Percentiles rank a stretch among this genome's conserved stretches.
Conservation (phyloP, 2,329 filamentous ascomycete genomes). For the Aspergillus oerlinghausenensis region DNA sequence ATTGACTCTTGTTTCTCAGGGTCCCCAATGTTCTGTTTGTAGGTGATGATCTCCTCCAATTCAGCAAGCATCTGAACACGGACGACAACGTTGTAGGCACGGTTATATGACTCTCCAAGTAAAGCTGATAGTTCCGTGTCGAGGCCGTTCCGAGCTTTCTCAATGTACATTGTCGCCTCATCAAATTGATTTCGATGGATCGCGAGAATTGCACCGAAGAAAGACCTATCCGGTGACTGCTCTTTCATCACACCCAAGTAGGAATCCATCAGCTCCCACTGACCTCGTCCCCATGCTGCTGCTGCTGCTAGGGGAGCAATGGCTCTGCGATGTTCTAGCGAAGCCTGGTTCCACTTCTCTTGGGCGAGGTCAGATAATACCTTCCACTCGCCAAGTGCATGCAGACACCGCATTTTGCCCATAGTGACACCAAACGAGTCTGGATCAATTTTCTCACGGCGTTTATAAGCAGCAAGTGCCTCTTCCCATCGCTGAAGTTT, state of each 20-base stretch:
- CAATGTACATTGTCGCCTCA: slow-evolving; percentile 82
- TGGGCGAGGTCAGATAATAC: slow-evolving; percentile 81
- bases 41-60: slow-evolving; percentile 93
- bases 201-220: slow-evolving; percentile 93
- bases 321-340: slow-evolving; percentile 77
- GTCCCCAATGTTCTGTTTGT: slow-evolving; percentile 82
- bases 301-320: slow-evolving; percentile 93
- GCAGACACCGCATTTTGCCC: slow-evolving; percentile 98
- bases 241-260: slow-evolving; percentile 95
- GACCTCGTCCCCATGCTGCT: slow-evolving; percentile 90
- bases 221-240: slow-evolving; percentile 87
- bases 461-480: slow-evolving; percentile 84
- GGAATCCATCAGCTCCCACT: slow-evolving; percentile 98
- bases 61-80: slow-evolving; percentile 98
- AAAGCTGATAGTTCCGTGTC: slow-evolving; percentile 94
- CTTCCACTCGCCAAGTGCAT: slow-evolving; percentile 97
- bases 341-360: slow-evolving; percentile 89
- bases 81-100: slow-evolving; percentile 96
- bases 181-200: slow-evolving; percentile 95
- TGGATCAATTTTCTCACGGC: slow-evolving; percentile 70
- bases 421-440: slow-evolving; percentile 92
- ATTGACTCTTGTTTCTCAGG: slow-evolving; percentile 84
- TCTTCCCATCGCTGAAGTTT: slow-evolving; percentile 98
- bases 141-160: slow-evolving; percentile 85
- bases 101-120: slow-evolving; percentile 96